Base-by-base conservation (phyloP, 2,329 filamentous ascomycete genomes). In the Alternaria hordeiaustralica region DNA sequence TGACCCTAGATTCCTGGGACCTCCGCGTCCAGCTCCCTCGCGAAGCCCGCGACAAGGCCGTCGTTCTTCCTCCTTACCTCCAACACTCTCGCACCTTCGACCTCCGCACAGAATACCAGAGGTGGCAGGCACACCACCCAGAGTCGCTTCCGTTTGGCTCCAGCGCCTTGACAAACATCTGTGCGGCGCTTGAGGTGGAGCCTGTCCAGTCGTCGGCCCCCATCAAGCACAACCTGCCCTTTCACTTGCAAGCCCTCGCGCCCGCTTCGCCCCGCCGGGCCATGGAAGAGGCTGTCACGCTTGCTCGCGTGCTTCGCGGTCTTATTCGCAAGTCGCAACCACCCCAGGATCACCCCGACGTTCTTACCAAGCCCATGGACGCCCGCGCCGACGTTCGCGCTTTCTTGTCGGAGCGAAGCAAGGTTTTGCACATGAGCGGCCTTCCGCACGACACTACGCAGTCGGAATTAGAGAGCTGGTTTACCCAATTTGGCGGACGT, bases 381-480 rank as follows among this genome's bases (percentile, higher is more conserved):
- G 96, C 96, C 63, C 89, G 94, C 73, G 96, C 96, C 66, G 96
- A 99, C 81, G 96, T 99, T 47, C 89, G 96, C 72, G 96, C 96
- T 57, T 99, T 99, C 84, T 85, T 99, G 61, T 93, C 93, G 3
- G 96, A 99, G 84, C 90, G 96, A 65, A 97, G 94, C 86, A 99
- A 99, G 84, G 95, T 99, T 43, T 88, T 99, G 60, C 96, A 99
- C 82, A 95, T 99, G 90, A 97, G 94, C 75, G 96, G 96, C 53
- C 87, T 99, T 56, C 96, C 96, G 47, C 96, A 99, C 79, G 96
- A 99, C 75, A 99, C 96, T 36, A 99, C 96, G 2, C 96, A 99
- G 83, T 98, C 95, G 4, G 96, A 99, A 84, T 87, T 99, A 23
- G 96, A 99, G 84, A 97, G 94, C 83, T 99, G 96, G 96, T 99